These are phyloP conservation scores for Triticum monococcum DNA, from an alignment of 176 grass and related monocot genomes.

Conservation along the genomic window DNA sequence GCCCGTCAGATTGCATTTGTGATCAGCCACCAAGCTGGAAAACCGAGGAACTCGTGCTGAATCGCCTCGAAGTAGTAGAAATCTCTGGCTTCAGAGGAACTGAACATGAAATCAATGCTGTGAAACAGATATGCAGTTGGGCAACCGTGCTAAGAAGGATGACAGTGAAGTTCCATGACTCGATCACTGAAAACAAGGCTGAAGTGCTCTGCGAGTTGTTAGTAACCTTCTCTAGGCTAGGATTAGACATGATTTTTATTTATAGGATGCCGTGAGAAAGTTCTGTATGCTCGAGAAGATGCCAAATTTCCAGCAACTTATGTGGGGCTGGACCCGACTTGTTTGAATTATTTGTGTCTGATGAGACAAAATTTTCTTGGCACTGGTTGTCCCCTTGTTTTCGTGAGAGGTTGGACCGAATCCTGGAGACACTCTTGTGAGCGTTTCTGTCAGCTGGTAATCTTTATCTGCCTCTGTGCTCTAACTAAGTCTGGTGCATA, in stretches of 20 bases:
- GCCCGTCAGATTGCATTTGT: slow-evolving; percentile 3
- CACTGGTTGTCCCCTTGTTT: too few species aligned
- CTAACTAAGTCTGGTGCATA: too few species aligned
- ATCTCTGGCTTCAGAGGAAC: background rate
- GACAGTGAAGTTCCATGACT: background rate
- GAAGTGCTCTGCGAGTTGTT: background rate
- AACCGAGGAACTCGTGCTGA: slow-evolving; percentile 16
- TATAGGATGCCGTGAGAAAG: background rate
- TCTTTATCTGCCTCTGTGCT: too few species aligned
- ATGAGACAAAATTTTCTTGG: too few species aligned
- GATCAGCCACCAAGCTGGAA: slow-evolving; percentile 9
- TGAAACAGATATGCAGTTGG: slow-evolving; percentile 10
- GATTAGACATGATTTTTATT: background rate
- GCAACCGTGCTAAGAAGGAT: background rate
- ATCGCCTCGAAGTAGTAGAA: background rate
- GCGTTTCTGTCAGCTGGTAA: too few species aligned
- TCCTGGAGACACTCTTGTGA: too few species aligned
- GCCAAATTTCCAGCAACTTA: too few species aligned
- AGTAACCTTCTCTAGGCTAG: background rate
- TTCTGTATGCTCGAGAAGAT: background rate
- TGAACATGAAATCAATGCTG: background rate
- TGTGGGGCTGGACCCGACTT: too few species aligned
- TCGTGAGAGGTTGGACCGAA: too few species aligned
- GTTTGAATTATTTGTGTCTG: too few species aligned
- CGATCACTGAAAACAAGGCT: slow-evolving; percentile 2